Conservation (phyloP, 2,329 filamentous ascomycete species). For the Aspergillus uvarum region DNA sequence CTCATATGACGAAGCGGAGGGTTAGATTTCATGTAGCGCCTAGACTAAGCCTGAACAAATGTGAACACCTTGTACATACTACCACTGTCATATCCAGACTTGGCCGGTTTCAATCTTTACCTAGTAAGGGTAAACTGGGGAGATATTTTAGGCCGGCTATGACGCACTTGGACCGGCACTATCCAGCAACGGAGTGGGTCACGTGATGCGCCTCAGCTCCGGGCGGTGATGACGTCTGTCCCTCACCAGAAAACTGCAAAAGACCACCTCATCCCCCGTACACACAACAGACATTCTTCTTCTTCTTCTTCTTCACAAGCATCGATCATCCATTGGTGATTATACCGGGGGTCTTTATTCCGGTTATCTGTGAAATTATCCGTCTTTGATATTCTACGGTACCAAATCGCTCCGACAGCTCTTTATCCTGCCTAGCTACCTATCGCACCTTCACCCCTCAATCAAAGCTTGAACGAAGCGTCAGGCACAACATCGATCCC, state of each 20-base stretch:
- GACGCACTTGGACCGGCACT: not conserved
- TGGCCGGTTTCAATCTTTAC: not conserved
- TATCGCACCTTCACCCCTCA: conserved; percentile 9
- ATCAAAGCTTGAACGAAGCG: not conserved
- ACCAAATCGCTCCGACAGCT: not conserved
- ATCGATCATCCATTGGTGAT: not conserved
- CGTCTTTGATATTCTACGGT: not conserved
- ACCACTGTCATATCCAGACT: not conserved
- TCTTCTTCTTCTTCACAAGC: not conserved
- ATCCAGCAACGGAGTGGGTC: conserved; percentile 3
- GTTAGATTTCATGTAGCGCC: conserved; percentile 14
- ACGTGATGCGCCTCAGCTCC: conserved; percentile 18
- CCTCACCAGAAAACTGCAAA: conserved; percentile 40
- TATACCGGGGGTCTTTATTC: not conserved
- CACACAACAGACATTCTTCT: not conserved
- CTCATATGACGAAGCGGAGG: conserved; percentile 74
- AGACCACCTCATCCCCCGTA: conserved; percentile 69
- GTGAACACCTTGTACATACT: not conserved
- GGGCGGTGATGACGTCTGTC: conserved; percentile 36
- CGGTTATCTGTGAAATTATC: not conserved
- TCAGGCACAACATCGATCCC: not conserved
- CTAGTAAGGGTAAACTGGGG: no score
- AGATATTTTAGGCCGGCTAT: not conserved
- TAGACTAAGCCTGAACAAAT: not conserved
- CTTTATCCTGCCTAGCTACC: conserved; percentile 17